These are phyloP conservation scores for Penicillium fimorum DNA, from an alignment of 495 filamentous ascomycete genomes.

Conservation along the genomic window DNA sequence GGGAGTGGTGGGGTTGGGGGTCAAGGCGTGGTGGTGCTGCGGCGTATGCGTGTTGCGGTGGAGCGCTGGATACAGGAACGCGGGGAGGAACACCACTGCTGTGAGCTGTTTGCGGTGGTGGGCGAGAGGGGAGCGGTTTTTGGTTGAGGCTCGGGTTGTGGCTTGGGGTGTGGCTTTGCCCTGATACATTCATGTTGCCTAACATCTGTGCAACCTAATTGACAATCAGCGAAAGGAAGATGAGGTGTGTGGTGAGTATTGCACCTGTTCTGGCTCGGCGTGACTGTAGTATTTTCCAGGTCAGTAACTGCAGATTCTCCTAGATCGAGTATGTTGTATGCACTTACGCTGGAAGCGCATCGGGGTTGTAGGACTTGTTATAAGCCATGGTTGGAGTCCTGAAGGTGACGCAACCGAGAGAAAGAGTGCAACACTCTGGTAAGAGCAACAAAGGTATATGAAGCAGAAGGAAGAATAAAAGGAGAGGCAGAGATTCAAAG, in stretches of 20 bases:
- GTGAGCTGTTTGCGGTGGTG: slow-evolving; percentile 23
- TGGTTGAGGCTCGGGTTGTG: slow-evolving; percentile 15
- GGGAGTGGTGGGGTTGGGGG: slow-evolving; percentile 26
- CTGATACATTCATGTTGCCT: slow-evolving; percentile 38
- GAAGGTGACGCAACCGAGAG: slow-evolving; percentile 29
- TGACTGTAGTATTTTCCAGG: slow-evolving; percentile 57
- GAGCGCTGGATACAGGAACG: slow-evolving; percentile 31
- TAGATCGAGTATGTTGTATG: background rate
- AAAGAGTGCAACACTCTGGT: background rate
- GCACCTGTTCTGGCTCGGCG: slow-evolving; percentile 90
- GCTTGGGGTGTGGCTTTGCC: slow-evolving; percentile 6
- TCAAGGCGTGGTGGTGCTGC: slow-evolving; percentile 30
- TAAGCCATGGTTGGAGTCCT: slow-evolving; percentile 72
- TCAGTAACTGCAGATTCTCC: slow-evolving; percentile 14
- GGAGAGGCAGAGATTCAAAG: slow-evolving; percentile 20
- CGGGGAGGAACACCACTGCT: slow-evolving; percentile 32
- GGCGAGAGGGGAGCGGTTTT: slow-evolving; percentile 32
- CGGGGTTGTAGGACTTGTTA: slow-evolving; percentile 90
- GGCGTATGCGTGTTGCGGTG: slow-evolving; percentile 27
- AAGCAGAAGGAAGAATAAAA: slow-evolving; percentile 1
- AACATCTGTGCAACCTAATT: slow-evolving; percentile 56
- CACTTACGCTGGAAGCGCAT: slow-evolving; percentile 91
- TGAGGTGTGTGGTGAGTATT: slow-evolving; percentile 5
- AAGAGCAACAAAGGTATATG: background rate
- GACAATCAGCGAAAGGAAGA: slow-evolving; percentile 8